Conservation (phyloP, 2,329 filamentous ascomycete species). For the Clonostachys rhizophaga region DNA sequence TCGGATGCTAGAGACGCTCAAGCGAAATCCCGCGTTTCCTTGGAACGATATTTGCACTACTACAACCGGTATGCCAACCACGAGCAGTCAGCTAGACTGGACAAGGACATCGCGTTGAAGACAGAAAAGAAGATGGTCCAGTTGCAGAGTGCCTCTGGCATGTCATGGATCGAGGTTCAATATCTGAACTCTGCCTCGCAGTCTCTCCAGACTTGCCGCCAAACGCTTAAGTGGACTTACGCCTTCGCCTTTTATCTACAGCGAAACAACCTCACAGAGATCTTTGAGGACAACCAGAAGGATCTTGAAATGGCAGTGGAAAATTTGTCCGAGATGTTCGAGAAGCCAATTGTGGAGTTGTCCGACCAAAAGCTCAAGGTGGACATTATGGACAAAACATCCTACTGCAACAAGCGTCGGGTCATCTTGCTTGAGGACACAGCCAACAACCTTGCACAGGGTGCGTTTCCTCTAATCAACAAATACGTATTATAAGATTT, state of each 20-base stretch:
- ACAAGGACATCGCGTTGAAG: constrained; percentile 93
- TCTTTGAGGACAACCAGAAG: constrained; percentile 98
- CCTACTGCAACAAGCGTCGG: constrained; percentile 90
- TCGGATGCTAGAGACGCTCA: constrained; percentile 87
- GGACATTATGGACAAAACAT: constrained; percentile 97
- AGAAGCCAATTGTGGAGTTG: constrained; percentile 88
- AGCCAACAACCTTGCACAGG: constrained; percentile 83
- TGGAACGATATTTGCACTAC: constrained; percentile 97
- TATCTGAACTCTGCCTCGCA: constrained; percentile 92
- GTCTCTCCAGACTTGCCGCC: constrained; percentile 91
- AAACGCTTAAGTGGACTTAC: constrained; percentile 99
- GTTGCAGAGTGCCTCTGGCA: constrained; percentile 85
- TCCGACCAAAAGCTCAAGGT: constrained; percentile 87
- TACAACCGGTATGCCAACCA: constrained; percentile 99
- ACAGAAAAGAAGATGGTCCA: constrained; percentile 99
- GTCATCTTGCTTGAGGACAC: constrained; percentile 90
- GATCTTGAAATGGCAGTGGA: constrained; percentile 97
- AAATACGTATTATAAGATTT: constrained; percentile 20
- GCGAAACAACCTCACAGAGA: constrained; percentile 91
- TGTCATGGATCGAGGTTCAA: constrained; percentile 99
- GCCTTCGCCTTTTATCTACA: constrained; percentile 98
- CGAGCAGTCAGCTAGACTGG: constrained; percentile 92
- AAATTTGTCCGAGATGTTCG: constrained; percentile 97
- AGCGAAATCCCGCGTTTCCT: constrained; percentile 80
- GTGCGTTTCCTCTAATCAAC: constrained; percentile 37